Conservation (phyloP, 2,329 filamentous ascomycete genomes). For the Fusarium veterinarium region DNA sequence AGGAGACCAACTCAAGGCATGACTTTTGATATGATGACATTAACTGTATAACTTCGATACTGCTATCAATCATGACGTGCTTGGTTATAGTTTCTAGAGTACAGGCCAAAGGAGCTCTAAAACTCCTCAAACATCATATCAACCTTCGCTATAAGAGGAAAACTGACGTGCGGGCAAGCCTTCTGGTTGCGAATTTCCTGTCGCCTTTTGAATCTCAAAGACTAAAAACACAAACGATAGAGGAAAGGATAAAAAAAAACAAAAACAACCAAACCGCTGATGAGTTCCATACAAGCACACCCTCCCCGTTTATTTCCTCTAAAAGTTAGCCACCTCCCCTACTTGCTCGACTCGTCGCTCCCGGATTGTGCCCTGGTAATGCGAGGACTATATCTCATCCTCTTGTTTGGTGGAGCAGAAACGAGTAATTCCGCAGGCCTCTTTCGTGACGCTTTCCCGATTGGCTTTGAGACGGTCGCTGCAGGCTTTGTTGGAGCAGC, state of each 20-base stretch:
- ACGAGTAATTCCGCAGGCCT: background rate
- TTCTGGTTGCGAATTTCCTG: conserved; percentile 10
- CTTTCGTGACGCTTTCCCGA: conserved; percentile 2
- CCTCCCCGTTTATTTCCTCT: conserved; percentile 1
- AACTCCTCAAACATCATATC: conserved; percentile 17
- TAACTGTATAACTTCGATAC: conserved; percentile 1
- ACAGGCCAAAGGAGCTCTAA: conserved; percentile 33
- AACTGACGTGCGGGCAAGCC: conserved; percentile 18
- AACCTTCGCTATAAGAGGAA: conserved; percentile 12
- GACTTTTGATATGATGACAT: background rate
- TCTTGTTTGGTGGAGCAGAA: conserved; percentile 6
- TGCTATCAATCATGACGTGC: conserved; percentile 26
- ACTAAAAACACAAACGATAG: conserved; percentile 22
- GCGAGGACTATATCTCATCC: conserved; percentile 12
- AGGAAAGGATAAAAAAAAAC: conserved; percentile 12
- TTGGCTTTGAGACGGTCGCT: background rate
- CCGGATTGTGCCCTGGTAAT: conserved; percentile 5
- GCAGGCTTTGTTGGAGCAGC: background rate
- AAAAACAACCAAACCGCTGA: conserved; percentile 33
- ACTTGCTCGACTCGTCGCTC: background rate
- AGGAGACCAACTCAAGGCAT: background rate
- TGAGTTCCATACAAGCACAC: conserved; percentile 35
- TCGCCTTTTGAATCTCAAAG: conserved; percentile 24
- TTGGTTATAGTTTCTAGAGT: conserved; percentile 43
- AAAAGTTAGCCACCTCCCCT: background rate